Evolutionary conservation across 2,329 filamentous ascomycete species (phyloP).

Genomic region (Lanzia echinophila): DNA sequence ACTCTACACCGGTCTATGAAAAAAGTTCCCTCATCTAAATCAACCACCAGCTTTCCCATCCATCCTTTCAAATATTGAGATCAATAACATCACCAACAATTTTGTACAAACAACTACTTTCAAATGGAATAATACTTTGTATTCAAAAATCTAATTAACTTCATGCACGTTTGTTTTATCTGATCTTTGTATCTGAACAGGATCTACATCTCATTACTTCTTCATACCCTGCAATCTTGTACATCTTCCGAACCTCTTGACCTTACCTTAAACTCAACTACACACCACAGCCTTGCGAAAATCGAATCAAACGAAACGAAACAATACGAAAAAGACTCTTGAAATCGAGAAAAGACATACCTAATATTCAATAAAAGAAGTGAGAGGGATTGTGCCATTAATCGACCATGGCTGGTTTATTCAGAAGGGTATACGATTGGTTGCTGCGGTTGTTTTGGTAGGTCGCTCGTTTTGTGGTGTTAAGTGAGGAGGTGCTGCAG

Average conservation of each 20-base stretch:
- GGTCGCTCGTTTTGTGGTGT: constrained; percentile 32
- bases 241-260: neutral
- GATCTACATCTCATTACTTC: neutral
- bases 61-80: neutral
- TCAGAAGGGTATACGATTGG: constrained; percentile 97
- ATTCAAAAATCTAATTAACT: no score
- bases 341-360: neutral
- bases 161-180: neutral
- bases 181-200: neutral
- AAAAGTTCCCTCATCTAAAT: neutral
- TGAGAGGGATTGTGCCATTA: constrained; percentile 12
- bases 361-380: neutral
- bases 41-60: neutral
- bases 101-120: neutral
- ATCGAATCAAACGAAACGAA: neutral
- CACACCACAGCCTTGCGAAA: constrained; percentile 24
- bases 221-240: neutral
- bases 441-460: constrained; percentile 95
- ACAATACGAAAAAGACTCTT: neutral
- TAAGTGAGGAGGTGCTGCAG: neutral
- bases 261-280: constrained; percentile 2
- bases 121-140: no score
- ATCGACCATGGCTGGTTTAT: constrained; percentile 75
- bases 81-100: neutral
- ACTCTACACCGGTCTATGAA: neutral